Percentiles rank a stretch among this genome's conserved stretches.
These are phyloP conservation scores for Penicillium digitatum DNA, from an alignment of 2,329 filamentous ascomycete genomes.

Conservation along the genomic window DNA sequence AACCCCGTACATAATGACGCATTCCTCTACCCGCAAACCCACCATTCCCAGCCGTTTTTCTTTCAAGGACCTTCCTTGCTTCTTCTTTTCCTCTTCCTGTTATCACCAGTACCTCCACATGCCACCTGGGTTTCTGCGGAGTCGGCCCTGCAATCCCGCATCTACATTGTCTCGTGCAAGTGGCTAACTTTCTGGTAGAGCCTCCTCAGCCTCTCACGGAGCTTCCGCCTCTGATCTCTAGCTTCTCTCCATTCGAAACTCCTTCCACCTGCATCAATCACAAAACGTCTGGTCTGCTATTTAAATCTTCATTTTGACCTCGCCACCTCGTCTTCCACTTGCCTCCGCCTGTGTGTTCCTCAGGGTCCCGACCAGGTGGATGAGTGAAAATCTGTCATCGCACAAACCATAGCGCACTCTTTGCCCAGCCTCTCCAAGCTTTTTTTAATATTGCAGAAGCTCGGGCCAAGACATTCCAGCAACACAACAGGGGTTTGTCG, in stretches of 20 bases:
- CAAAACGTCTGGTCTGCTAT: not conserved
- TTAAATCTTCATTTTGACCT: not conserved
- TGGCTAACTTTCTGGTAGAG: constrained; percentile 20
- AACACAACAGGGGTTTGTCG: constrained; percentile 21
- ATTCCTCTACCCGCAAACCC: constrained; percentile 28
- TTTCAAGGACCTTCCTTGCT: constrained; percentile 19
- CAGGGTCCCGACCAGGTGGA: not conserved
- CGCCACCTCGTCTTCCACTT: not conserved
- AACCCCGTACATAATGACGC: constrained; percentile 36
- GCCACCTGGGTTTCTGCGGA: constrained; percentile 17
- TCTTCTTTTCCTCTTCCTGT: constrained; percentile 11
- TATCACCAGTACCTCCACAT: constrained; percentile 24
- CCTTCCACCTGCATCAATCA: not conserved
- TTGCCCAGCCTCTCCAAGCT: constrained; percentile 10
- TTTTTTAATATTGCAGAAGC: constrained; percentile 21
- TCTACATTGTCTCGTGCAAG: constrained; percentile 8
- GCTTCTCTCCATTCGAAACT: not conserved
- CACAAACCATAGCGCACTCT: not conserved
- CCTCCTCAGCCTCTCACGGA: constrained; percentile 6
- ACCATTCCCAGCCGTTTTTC: constrained; percentile 20
- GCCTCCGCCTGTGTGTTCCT: not conserved
- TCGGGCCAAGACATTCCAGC: constrained; percentile 33
- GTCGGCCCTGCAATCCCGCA: constrained; percentile 13
- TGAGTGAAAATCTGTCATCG: not conserved
- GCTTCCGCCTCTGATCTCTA: constrained; percentile 1